Evolutionary conservation across 1,139 yeast species (phyloP).

Genomic region (Yamadazyma diddensiae): DNA sequence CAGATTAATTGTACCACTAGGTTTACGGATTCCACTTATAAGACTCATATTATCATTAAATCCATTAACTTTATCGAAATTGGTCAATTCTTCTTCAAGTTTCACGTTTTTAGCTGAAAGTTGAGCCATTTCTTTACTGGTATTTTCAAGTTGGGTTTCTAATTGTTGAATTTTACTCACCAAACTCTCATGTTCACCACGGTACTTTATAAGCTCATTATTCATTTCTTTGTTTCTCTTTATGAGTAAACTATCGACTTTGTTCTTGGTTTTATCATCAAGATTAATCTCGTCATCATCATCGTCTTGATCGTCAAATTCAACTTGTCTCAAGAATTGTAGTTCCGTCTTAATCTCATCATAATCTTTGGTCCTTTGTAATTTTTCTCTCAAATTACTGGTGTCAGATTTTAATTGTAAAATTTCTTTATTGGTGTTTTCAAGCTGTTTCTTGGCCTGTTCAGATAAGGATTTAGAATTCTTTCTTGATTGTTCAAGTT

Average conservation of each 20-base stretch:
- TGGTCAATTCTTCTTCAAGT: slow-evolving; percentile 68
- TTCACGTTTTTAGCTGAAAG: slow-evolving; percentile 49
- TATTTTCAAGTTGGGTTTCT: slow-evolving; percentile 34
- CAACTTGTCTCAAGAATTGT: slow-evolving; percentile 67
- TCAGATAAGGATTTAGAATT: slow-evolving; percentile 27
- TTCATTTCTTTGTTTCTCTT: slow-evolving; percentile 60
- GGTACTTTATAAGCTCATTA: slow-evolving; percentile 54
- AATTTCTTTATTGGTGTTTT: slow-evolving; percentile 44
- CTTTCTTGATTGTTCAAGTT: slow-evolving; percentile 51
- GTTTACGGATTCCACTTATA: slow-evolving; percentile 57
- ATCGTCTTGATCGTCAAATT: slow-evolving; percentile 52
- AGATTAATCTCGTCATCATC: slow-evolving; percentile 16
- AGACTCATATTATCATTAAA: slow-evolving; percentile 68
- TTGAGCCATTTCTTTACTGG: slow-evolving; percentile 32
- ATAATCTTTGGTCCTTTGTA: slow-evolving; percentile 57
- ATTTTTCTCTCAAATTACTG: slow-evolving; percentile 43
- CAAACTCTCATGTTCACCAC: slow-evolving; percentile 50
- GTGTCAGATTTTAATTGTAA: slow-evolving; percentile 50
- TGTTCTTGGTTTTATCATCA: slow-evolving; percentile 15
- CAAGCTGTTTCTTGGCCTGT: slow-evolving; percentile 33
- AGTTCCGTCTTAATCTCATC: slow-evolving; percentile 77
- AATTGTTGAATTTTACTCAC: slow-evolving; percentile 35
- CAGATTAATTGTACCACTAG: slow-evolving; percentile 22
- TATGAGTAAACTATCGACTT: slow-evolving; percentile 49
- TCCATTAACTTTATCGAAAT: slow-evolving; percentile 41